Percentiles rank a stretch among this genome's conserved stretches.
Evolutionary conservation across 1,284 basidiomycete genomes (phyloP).

Genomic region (Ceratobasidium sp.): DNA sequence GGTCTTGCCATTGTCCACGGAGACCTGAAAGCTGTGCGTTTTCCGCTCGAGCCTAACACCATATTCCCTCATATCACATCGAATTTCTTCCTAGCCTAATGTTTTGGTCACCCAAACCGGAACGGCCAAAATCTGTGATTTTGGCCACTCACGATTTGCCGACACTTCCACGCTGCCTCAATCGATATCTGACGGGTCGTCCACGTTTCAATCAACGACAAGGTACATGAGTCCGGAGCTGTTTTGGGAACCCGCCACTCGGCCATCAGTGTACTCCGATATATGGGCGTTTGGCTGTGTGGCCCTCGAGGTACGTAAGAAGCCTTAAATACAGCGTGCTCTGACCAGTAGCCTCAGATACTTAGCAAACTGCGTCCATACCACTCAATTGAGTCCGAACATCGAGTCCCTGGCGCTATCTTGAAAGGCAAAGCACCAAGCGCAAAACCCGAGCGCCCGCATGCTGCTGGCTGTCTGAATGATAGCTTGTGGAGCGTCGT

Average conservation of each 20-base stretch:
- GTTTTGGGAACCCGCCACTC: neutral
- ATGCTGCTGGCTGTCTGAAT: slow-evolving; percentile 22
- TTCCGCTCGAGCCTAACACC: neutral
- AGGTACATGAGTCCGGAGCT: slow-evolving; percentile 11
- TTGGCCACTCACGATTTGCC: slow-evolving; percentile 3
- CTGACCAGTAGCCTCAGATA: neutral
- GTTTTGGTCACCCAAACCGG: neutral
- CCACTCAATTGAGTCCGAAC: slow-evolving; percentile 1
- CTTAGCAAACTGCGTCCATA: slow-evolving; percentile 23
- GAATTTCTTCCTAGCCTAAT: neutral
- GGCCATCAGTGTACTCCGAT: neutral
- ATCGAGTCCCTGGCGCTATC: slow-evolving; percentile 9
- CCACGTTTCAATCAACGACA: slow-evolving; percentile 2
- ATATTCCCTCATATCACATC: neutral
- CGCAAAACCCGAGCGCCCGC: neutral
- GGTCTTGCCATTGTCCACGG: slow-evolving; percentile 13
- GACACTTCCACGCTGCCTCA: neutral
- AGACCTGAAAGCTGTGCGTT: slow-evolving; percentile 6
- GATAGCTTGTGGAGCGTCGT: slow-evolving; percentile 11
- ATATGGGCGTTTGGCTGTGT: slow-evolving; percentile 21
- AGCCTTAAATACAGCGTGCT: neutral
- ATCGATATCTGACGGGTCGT: neutral
- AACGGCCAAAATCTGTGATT: slow-evolving; percentile 2
- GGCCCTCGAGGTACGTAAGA: neutral
- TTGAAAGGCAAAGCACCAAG: slow-evolving; percentile 2